Evolutionary conservation across 306 rosid species (phyloP).

Genomic region (Dryas alaskensis): DNA sequence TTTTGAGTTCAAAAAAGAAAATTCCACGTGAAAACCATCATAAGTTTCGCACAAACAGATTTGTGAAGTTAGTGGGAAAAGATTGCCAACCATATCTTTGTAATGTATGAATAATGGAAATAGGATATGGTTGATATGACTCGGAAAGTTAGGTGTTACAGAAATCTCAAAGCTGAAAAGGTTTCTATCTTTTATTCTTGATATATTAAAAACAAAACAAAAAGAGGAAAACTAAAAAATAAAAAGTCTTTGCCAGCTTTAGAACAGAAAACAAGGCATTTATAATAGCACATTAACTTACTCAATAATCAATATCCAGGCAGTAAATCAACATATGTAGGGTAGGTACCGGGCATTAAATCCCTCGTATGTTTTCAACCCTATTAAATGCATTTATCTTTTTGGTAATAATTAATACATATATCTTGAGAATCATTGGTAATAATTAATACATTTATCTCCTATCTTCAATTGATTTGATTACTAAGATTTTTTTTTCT

Average conservation of each 20-base stretch:
- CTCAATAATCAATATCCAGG: conserved; percentile 1
- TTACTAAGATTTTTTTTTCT: no score
- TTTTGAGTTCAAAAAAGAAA: background rate
- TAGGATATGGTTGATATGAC: background rate
- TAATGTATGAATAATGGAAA: background rate
- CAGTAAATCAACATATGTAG: conserved; percentile 5
- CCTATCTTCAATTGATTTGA: no score
- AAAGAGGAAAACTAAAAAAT: no score
- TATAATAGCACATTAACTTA: background rate
- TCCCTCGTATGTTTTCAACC: background rate
- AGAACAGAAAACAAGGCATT: conserved; percentile 3
- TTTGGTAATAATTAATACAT: no score
- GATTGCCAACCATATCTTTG: background rate
- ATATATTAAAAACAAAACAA: no score
- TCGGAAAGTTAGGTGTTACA: background rate
- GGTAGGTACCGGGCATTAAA: background rate
- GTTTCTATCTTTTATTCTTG: background rate
- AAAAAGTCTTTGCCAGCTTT: background rate
- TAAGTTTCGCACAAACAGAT: background rate
- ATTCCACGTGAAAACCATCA: background rate
- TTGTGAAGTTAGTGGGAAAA: background rate
- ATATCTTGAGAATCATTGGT: no score
- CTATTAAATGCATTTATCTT: no score
- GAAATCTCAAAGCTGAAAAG: conserved; percentile 4
- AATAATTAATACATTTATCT: no score